A percentile compares a stretch with the other conserved stretches of the same genome.
Evolutionary conservation across 2,329 filamentous ascomycete species (phyloP).

Genomic region (Colletotrichum sp.): DNA sequence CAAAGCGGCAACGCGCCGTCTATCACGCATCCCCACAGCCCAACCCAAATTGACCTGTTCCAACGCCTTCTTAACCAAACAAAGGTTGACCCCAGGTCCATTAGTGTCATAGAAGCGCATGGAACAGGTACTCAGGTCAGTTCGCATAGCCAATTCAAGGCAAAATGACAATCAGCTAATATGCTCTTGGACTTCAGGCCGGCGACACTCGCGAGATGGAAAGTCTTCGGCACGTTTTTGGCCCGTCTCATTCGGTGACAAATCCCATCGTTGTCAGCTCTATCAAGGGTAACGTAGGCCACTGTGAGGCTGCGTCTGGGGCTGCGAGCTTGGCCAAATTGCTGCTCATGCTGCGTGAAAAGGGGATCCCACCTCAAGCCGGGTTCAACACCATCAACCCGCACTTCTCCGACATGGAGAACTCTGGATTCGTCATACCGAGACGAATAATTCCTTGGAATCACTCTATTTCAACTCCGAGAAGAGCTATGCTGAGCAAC

Average conservation of each 20-base stretch:
- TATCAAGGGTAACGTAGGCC: background rate
- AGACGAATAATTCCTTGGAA: background rate
- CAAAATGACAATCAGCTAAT: background rate
- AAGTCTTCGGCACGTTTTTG: background rate
- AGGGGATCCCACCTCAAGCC: background rate
- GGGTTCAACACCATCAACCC: background rate
- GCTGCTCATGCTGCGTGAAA: background rate
- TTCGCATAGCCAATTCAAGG: background rate
- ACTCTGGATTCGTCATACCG: background rate
- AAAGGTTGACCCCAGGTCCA: background rate
- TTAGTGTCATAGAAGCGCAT: background rate
- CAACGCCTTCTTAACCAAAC: background rate
- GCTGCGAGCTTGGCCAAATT: background rate
- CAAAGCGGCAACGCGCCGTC: background rate
- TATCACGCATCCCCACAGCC: background rate
- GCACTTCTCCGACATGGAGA: background rate
- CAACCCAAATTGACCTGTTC: background rate
- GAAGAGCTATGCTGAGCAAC: background rate
- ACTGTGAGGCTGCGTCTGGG: background rate
- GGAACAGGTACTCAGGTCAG: background rate
- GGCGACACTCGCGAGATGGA: background rate
- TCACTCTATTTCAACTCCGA: background rate
- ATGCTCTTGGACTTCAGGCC: background rate
- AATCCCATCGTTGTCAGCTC: background rate
- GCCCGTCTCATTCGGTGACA: background rate